These are phyloP conservation scores for Starmera pachycereana DNA, from an alignment of 805 yeast genomes.

Conservation along the genomic window DNA sequence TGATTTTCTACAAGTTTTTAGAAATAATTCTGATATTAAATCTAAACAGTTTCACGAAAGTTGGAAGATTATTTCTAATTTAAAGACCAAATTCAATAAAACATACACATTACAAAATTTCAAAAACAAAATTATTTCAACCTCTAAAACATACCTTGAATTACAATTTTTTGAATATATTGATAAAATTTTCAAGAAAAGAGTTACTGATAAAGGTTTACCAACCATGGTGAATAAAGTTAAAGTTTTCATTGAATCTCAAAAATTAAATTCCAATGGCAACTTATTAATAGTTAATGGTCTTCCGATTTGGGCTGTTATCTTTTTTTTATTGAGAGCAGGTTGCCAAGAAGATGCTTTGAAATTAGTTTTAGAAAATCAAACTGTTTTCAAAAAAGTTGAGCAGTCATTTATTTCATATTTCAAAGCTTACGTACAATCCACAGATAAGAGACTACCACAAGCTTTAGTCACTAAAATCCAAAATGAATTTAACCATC, in stretches of 20 bases:
- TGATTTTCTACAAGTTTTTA: slow-evolving; percentile 51
- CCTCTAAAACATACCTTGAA: slow-evolving; percentile 56
- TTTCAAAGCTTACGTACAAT: slow-evolving; percentile 56
- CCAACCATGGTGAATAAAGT: slow-evolving; percentile 69
- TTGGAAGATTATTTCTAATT: slow-evolving; percentile 53
- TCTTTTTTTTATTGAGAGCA: slow-evolving; percentile 76
- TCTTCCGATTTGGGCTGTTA: slow-evolving; percentile 87
- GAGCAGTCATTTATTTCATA: slow-evolving; percentile 80
- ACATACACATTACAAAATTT: slow-evolving; percentile 7
- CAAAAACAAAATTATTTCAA: slow-evolving; percentile 33
- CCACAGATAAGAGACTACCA: slow-evolving; percentile 45
- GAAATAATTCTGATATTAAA: slow-evolving; percentile 46
- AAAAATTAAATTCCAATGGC: slow-evolving; percentile 32
- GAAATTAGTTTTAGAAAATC: slow-evolving; percentile 51
- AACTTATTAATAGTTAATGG: slow-evolving; percentile 64
- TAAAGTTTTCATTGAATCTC: slow-evolving; percentile 43
- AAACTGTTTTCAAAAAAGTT: slow-evolving; percentile 67
- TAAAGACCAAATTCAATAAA: slow-evolving; percentile 15
- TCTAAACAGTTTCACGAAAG: slow-evolving; percentile 66
- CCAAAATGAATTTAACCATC: slow-evolving; percentile 74
- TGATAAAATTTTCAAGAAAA: slow-evolving; percentile 50
- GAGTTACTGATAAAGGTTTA: slow-evolving; percentile 47
- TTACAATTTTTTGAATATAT: slow-evolving; percentile 68
- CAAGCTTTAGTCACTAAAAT: slow-evolving; percentile 59
- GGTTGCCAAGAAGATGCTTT: slow-evolving; percentile 77